Base-by-base conservation (phyloP, 805 yeast genomes). In the Blastobotrys robertii region DNA sequence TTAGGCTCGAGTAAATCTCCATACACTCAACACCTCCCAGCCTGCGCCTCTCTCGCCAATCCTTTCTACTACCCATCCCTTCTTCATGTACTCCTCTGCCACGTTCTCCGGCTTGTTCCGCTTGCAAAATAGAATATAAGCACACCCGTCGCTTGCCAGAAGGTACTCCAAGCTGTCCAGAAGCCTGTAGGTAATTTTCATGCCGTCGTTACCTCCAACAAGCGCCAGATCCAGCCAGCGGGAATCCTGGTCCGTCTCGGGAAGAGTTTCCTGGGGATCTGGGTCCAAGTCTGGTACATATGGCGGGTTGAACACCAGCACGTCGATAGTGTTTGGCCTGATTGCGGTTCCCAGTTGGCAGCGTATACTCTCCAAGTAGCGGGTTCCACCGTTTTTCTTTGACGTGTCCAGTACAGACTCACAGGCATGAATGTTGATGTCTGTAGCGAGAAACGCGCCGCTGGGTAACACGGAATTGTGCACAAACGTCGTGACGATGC, bases 231-330 rank as follows among this genome's bases (percentile, higher is more conserved):
- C 96, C 0, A 92, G 67, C 96, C 97, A 87, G 11, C 68, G 66
- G 28, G 71, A 69, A 13, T 74, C 78, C 8, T 69, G 73, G 2
- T 67, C 69, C 0, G 50, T 52, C 1, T 92, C 92, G 0, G 97
- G 97, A 0, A 85, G 82, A 8, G 35, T 12, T 12, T 13, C 12
- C 16, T 33, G 35, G 3, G 15, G 35, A 7, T 37, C 33, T 5
- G 30, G 13, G 31, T 29, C 36, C 45, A 79, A 87, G 1, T 90
- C 84, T 0, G 98, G 98, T 1, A 92, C 98, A 57, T 92, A 92
- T 0, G 98, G 98, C 0, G 98, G 98, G 56, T 92, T 92, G 63
- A 92, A 92, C 1, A 92, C 68, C 15, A 92, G 64, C 1, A 90
- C 44, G 54, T 92, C 97, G 4, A 19, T 19, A n/a, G 38, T 30